Conservation (phyloP, 495 filamentous ascomycete genomes). For the Paragyromitra xinjiangensis region DNA sequence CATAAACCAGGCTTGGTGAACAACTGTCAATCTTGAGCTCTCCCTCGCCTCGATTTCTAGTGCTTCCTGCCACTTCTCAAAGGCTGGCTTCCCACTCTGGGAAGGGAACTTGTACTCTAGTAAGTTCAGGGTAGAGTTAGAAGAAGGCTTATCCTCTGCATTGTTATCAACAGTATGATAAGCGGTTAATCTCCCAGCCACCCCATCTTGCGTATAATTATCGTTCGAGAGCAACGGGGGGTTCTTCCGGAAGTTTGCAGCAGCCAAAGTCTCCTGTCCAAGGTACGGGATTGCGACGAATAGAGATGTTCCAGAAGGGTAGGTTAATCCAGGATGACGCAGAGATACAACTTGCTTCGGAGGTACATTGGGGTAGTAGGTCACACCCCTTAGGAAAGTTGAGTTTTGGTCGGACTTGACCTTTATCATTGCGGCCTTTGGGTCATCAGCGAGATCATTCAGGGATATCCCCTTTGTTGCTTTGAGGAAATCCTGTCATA, state of each 20-base stretch:
- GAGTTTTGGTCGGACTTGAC: background rate
- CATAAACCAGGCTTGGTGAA: slow-evolving; percentile 30
- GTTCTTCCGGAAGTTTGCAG: slow-evolving; percentile 15
- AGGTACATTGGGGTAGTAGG: slow-evolving; percentile 3
- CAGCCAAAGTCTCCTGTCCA: slow-evolving; percentile 23
- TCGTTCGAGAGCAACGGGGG: background rate
- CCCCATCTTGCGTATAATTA: background rate
- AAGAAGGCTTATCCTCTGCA: background rate
- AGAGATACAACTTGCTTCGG: slow-evolving; percentile 1
- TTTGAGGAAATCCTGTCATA: slow-evolving; percentile 26
- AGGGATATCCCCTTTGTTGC: background rate
- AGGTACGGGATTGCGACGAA: slow-evolving; percentile 43
- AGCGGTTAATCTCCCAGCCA: slow-evolving; percentile 21
- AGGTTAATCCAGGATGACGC: background rate
- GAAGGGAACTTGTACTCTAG: slow-evolving; percentile 36
- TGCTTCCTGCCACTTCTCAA: background rate
- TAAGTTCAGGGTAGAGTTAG: slow-evolving; percentile 28
- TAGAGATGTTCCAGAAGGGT: slow-evolving; percentile 16
- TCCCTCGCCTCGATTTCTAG: background rate
- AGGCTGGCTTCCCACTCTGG: background rate
- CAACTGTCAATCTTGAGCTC: background rate
- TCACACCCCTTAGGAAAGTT: slow-evolving; percentile 9
- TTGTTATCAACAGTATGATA: slow-evolving; percentile 19
- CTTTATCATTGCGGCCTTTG: slow-evolving; percentile 1
- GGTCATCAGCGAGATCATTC: background rate